Conservation (phyloP, 345 rosid species). For the Bruguiera sexangula region DNA sequence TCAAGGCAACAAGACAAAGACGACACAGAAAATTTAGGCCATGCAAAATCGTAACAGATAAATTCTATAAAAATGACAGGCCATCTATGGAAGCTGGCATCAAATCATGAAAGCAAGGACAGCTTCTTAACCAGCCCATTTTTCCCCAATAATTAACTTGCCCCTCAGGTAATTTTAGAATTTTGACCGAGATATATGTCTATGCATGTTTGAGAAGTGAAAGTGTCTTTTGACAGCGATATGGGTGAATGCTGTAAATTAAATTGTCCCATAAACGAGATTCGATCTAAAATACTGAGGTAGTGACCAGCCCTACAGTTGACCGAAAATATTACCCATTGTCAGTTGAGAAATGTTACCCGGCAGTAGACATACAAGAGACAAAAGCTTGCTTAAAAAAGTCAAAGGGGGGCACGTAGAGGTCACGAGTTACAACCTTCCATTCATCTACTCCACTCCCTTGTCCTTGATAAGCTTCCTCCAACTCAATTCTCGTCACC, state of each 20-base stretch:
- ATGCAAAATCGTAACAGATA: background rate
- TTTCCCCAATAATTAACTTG: background rate
- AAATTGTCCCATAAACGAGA: too few species aligned
- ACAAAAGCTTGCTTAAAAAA: too few species aligned
- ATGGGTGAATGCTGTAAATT: too few species aligned
- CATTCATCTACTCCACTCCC: constrained; percentile 51
- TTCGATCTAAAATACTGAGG: too few species aligned
- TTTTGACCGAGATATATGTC: background rate
- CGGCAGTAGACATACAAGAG: too few species aligned
- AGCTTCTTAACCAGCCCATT: background rate
- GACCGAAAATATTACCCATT: too few species aligned
- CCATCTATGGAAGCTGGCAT: background rate
- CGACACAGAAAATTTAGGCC: constrained; percentile 6
- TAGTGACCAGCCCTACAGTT: too few species aligned
- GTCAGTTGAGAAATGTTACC: too few species aligned
- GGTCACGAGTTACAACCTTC: constrained; percentile 10
- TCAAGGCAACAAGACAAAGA: constrained; percentile 32
- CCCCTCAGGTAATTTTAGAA: background rate
- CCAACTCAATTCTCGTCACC: constrained; percentile 12
- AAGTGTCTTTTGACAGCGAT: too few species aligned
- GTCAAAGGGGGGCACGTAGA: too few species aligned
- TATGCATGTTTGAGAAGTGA: too few species aligned
- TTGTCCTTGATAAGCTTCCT: constrained; percentile 13
- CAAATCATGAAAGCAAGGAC: background rate
- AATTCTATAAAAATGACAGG: background rate